These are phyloP conservation scores for Herpetomonas muscarum DNA, from an alignment of 208 protist genomes.

Conservation along the genomic window DNA sequence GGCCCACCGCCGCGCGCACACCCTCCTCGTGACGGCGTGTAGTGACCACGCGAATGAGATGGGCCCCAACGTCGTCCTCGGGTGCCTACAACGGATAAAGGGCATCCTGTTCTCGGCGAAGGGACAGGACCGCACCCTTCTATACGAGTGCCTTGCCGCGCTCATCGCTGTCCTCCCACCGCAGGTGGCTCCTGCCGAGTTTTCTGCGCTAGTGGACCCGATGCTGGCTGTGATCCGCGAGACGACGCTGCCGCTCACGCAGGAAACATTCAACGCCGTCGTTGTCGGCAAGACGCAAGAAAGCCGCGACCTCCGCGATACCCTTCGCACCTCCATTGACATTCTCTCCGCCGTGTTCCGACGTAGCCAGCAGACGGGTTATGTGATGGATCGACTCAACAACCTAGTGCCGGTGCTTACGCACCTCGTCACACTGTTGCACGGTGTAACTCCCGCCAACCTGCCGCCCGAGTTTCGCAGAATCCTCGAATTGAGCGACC, in stretches of 20 bases:
- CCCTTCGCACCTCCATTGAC: slow-evolving; percentile 37
- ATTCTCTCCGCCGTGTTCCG: slow-evolving; percentile 63
- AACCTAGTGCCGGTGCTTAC: slow-evolving; percentile 30
- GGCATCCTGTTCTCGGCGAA: slow-evolving; percentile 33
- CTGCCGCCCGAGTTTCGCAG: slow-evolving; percentile 35
- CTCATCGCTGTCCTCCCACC: slow-evolving; percentile 40
- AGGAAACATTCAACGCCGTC: slow-evolving; percentile 55
- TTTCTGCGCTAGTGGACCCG: slow-evolving; percentile 56
- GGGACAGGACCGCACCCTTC: slow-evolving; percentile 35
- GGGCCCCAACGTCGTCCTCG: slow-evolving; percentile 10
- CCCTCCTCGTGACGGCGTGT: slow-evolving; percentile 43
- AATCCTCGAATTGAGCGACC: slow-evolving; percentile 35
- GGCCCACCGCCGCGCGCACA: slow-evolving; percentile 48
- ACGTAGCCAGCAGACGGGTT: slow-evolving; percentile 46
- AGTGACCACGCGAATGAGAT: slow-evolving; percentile 23
- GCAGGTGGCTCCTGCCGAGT: slow-evolving; percentile 29
- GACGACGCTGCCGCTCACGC: slow-evolving; percentile 18
- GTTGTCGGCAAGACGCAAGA: slow-evolving; percentile 22
- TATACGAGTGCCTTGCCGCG: slow-evolving; percentile 69
- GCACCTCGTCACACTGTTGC: slow-evolving; percentile 39
- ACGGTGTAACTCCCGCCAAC: slow-evolving; percentile 36
- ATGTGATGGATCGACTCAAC: slow-evolving; percentile 41
- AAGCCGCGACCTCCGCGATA: slow-evolving; percentile 20
- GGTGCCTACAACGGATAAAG: slow-evolving; percentile 34
- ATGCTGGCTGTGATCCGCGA: slow-evolving; percentile 39